Evolutionary conservation across 2,329 filamentous ascomycete species (phyloP).

Genomic region (Annulohypoxylon truncatum): DNA sequence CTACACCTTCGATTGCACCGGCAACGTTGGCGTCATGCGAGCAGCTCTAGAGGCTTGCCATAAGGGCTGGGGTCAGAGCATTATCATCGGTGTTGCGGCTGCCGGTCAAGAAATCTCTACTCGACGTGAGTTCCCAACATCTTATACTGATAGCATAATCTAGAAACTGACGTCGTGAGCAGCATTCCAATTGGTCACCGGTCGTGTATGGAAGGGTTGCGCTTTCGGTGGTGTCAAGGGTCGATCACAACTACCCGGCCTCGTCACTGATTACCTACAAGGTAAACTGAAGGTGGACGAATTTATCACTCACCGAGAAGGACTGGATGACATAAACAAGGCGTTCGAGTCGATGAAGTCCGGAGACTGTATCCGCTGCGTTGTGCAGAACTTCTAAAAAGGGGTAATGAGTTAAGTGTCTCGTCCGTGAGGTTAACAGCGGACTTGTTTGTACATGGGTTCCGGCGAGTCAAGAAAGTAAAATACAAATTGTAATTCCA

Average conservation of each 20-base stretch:
- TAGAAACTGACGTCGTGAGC: slow-evolving; percentile 40
- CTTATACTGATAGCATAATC: neutral
- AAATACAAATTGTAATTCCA: slow-evolving; percentile 29
- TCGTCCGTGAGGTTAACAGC: slow-evolving; percentile 13
- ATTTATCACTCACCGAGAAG: slow-evolving; percentile 97
- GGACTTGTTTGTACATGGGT: slow-evolving; percentile 5
- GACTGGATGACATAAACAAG: slow-evolving; percentile 83
- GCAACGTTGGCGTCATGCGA: slow-evolving; percentile 93
- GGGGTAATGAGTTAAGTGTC: slow-evolving; percentile 6
- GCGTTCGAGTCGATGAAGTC: slow-evolving; percentile 95
- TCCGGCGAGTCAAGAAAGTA: slow-evolving; percentile 28
- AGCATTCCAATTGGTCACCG: slow-evolving; percentile 99
- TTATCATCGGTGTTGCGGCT: slow-evolving; percentile 96
- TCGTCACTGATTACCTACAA: slow-evolving; percentile 89
- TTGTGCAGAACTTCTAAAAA: slow-evolving; percentile 68
- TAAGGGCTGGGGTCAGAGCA: slow-evolving; percentile 99
- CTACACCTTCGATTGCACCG: slow-evolving; percentile 99
- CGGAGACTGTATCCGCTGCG: slow-evolving; percentile 96
- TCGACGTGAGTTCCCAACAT: slow-evolving; percentile 74
- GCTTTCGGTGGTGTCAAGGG: slow-evolving; percentile 99
- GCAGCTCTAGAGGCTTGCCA: slow-evolving; percentile 97
- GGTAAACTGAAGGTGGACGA: slow-evolving; percentile 97
- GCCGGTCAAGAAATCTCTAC: slow-evolving; percentile 96
- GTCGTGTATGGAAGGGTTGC: slow-evolving; percentile 97
- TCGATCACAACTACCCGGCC: slow-evolving; percentile 86